These are phyloP conservation scores for Coriolopsis trogii DNA, from an alignment of 1,284 basidiomycete species.

Conservation along the genomic window DNA sequence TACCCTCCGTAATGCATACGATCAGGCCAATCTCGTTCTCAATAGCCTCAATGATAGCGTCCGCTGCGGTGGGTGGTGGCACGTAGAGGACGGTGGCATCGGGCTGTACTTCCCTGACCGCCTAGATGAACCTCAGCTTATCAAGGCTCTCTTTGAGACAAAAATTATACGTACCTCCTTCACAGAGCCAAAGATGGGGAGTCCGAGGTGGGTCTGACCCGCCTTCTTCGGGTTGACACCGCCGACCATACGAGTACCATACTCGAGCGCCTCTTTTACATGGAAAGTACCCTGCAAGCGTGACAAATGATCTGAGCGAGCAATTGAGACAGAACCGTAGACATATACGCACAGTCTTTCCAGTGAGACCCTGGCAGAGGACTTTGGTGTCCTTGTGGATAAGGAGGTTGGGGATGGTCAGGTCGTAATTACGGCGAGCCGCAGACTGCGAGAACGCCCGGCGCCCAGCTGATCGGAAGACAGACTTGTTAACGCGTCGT, in stretches of 20 bases:
- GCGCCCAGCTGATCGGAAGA: conserved; percentile 54
- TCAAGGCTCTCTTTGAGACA: neutral
- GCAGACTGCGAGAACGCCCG: conserved; percentile 81
- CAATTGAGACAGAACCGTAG: neutral
- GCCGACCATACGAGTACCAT: conserved; percentile 97
- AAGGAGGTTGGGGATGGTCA: conserved; percentile 90
- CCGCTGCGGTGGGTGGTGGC: conserved; percentile 89
- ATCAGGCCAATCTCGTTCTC: conserved; percentile 96
- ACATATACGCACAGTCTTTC: conserved; percentile 84
- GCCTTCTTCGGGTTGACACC: conserved; percentile 99
- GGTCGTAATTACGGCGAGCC: conserved; percentile 76
- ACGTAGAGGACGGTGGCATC: conserved; percentile 97
- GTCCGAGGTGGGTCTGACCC: conserved; percentile 92
- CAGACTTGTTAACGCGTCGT: conserved; percentile 12
- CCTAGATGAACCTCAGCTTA: conserved; percentile 46
- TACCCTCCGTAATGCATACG: conserved; percentile 97
- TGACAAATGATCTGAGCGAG: neutral
- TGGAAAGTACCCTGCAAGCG: conserved; percentile 96
- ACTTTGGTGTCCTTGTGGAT: conserved; percentile 97
- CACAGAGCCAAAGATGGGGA: conserved; percentile 94
- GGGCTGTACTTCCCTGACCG: conserved; percentile 81
- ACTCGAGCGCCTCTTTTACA: conserved; percentile 90
- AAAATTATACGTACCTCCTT: conserved; percentile 67
- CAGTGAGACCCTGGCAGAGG: conserved; percentile 92
- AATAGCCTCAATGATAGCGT: conserved; percentile 97